Evolutionary conservation across 768 basidiomycete genomes (phyloP), one percentile per base, ranked within the genome.

Genomic region (Tylopilus subfusipes): DNA sequence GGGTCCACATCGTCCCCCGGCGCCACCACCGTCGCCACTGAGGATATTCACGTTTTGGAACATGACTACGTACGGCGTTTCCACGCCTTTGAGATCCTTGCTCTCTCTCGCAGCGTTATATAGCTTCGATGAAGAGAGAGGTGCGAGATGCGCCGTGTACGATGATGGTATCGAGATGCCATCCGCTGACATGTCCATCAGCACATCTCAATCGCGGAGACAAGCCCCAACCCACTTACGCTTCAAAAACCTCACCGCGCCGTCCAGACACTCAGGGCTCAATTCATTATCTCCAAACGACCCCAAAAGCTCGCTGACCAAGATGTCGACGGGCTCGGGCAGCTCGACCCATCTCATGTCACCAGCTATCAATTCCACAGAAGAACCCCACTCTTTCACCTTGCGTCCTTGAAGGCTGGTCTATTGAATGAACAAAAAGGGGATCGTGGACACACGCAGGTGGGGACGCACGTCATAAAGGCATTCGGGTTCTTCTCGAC

Each of bases 51-150:
- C 89, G 10, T 93, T 90, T 65, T 92, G 87, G 70, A 99, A 93
- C 95, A 98, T 96, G 56, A 98, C 97, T 18, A 99, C 97, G 63
- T 98, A 98, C 1, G 97, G 96, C 30, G 94, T 98, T 73, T 99
- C 97, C 54, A 89, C 69, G 24, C 84, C 81, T 69, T 90, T 91
- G 31, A 82, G 73, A 57, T 82, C 84, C 63, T 82, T 88, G 49
- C 75, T 69, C 52, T 80, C 74, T 53, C 82, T 76, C 0, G 93
- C 92, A 65, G 95, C 92, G 56, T 86, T 86, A 73, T 87, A 90
- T 12, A 99, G 78, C 68, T 95, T 98, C 3, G 93, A 89, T 2
- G 95, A 97, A 5, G 95, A 93, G 52, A 99, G 73, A 1, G 97
- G 97, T 0, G 97, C 93, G 22, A 99, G 78, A 72, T 94, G 88